These are phyloP conservation scores for Gracilaria vermiculophylla DNA, from an alignment of 23 red algal genomes.

Conservation along the genomic window DNA sequence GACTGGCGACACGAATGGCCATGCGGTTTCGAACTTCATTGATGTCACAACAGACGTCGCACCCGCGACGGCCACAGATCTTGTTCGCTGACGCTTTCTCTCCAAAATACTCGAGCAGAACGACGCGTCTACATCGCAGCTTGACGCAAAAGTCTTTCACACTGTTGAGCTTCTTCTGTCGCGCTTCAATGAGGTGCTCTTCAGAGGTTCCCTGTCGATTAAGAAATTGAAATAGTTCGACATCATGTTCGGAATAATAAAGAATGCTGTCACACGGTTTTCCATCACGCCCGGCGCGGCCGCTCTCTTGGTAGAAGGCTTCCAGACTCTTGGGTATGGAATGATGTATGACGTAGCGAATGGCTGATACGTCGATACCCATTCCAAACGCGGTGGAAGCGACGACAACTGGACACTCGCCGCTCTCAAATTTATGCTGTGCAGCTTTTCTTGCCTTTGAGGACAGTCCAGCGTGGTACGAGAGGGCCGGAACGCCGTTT, in stretches of 20 bases:
- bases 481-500: slow-evolving; percentile 43
- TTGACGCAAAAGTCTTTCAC: slow-evolving; percentile 33
- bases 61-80: slow-evolving; percentile 39
- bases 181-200: slow-evolving; percentile 7
- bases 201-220: not conserved
- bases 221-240: slow-evolving; percentile 37
- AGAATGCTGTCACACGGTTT: slow-evolving; percentile 61
- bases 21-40: slow-evolving; percentile 25
- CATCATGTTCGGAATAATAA: slow-evolving; percentile 28
- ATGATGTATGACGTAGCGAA: slow-evolving; percentile 85
- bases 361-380: slow-evolving; percentile 85
- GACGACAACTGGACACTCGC: slow-evolving; percentile 60
- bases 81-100: slow-evolving; percentile 42
- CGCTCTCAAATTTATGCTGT: slow-evolving; percentile 70
- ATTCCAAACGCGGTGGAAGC: slow-evolving; percentile 93
- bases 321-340: slow-evolving; percentile 78
- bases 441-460: slow-evolving; percentile 41
- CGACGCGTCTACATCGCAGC: slow-evolving; percentile 44
- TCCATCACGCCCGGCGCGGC: slow-evolving; percentile 89
- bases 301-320: slow-evolving; percentile 91
- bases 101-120: slow-evolving; percentile 41
- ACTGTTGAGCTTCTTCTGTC: not conserved
- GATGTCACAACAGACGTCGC: slow-evolving; percentile 52
- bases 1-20: not conserved
- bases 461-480: slow-evolving; percentile 84